Conservation (phyloP, 1,284 basidiomycete species). For the Xerocomus subilludens region DNA sequence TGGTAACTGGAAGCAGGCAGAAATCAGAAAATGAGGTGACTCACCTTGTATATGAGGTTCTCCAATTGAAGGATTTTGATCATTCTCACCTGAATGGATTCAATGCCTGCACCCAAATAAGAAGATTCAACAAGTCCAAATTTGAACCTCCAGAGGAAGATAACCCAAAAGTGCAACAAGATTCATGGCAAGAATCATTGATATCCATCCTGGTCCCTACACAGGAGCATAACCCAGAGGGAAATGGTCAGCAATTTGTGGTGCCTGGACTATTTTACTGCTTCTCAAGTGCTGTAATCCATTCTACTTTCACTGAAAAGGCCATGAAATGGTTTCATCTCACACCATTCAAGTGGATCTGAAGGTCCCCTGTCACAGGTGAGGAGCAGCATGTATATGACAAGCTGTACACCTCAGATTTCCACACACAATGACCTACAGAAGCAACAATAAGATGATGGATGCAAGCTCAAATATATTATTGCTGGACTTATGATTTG, state of each 20-base stretch:
- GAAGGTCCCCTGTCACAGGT: constrained; percentile 11
- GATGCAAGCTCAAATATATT: constrained; percentile 38
- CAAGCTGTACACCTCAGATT: constrained; percentile 32
- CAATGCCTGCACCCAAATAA: constrained; percentile 24
- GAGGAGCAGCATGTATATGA: constrained; percentile 27
- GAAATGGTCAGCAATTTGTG: constrained; percentile 14
- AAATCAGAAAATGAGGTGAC: constrained; percentile 39
- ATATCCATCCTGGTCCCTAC: constrained; percentile 29
- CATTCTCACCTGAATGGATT: constrained; percentile 29
- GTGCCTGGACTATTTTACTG: constrained; percentile 20
- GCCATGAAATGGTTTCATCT: constrained; percentile 30
- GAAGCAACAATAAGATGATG: constrained; percentile 30
- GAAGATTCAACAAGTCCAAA: constrained; percentile 24
- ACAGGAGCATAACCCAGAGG: not conserved
- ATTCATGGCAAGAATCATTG: constrained; percentile 25
- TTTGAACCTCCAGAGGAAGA: not conserved
- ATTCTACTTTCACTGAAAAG: constrained; percentile 3
- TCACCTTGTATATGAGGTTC: constrained; percentile 10
- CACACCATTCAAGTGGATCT: constrained; percentile 30
- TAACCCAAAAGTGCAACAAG: not conserved
- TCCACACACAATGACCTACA: constrained; percentile 41
- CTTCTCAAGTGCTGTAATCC: constrained; percentile 11
- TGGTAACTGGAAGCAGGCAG: constrained; percentile 29
- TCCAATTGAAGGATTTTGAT: constrained; percentile 29
- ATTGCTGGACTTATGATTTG: constrained; percentile 52